These are phyloP conservation scores for Heritiera fomes DNA, from an alignment of 345 rosid species.

Conservation along the genomic window DNA sequence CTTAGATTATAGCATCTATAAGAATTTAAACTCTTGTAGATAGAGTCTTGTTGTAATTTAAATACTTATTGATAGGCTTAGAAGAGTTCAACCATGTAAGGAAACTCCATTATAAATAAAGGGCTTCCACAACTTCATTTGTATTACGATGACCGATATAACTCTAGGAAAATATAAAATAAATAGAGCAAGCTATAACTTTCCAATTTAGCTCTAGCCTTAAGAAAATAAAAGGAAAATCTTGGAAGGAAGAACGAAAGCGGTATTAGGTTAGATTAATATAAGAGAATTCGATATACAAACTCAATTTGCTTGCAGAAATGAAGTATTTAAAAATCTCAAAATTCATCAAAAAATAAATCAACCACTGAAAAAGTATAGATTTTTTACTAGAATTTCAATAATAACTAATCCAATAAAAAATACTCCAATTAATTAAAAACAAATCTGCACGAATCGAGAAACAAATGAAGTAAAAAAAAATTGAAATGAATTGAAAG, in stretches of 20 bases:
- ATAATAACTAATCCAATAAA: neutral
- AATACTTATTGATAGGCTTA: too few relatives aligned
- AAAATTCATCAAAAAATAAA: too few relatives aligned
- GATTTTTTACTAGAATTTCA: neutral
- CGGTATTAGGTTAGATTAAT: too few relatives aligned
- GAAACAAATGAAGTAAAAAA: neutral
- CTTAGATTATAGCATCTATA: too few relatives aligned
- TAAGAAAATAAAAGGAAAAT: neutral
- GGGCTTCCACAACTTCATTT: too few relatives aligned
- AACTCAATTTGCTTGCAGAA: too few relatives aligned
- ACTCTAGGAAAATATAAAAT: neutral
- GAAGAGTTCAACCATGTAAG: too few relatives aligned
- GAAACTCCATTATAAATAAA: too few relatives aligned
- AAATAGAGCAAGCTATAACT: neutral
- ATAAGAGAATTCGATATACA: too few relatives aligned
- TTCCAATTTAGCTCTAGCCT: neutral
- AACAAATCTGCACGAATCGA: neutral
- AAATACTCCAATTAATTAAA: neutral
- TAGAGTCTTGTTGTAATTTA: too few relatives aligned
- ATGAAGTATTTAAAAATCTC: too few relatives aligned
- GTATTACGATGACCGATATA: neutral
- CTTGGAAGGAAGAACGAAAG: neutral
- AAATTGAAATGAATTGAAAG: neutral
- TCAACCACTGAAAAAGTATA: neutral
- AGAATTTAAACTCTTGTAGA: too few relatives aligned